Evolutionary conservation across 371 early-diverging fungal genomes (phyloP).

Genomic region (Funneliformis caledonium): DNA sequence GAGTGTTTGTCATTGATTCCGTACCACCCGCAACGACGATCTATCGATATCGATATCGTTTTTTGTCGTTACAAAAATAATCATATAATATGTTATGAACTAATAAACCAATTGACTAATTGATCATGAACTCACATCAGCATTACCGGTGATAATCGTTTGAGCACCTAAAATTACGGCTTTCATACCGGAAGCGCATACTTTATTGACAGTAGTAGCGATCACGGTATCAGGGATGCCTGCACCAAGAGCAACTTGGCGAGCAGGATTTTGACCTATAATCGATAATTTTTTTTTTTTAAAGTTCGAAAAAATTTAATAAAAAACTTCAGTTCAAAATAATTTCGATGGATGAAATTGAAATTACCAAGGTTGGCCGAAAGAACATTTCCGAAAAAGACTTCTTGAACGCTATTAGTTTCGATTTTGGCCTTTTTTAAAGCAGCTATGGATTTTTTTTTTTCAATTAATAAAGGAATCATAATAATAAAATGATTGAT

Average conservation of each 20-base stretch:
- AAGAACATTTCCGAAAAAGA: slow-evolving; percentile 88
- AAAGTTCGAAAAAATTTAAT: background rate
- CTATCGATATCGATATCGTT: background rate
- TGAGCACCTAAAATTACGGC: slow-evolving; percentile 87
- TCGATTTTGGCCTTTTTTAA: slow-evolving; percentile 71
- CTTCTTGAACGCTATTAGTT: slow-evolving; percentile 78
- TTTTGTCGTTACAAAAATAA: background rate
- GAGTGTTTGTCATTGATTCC: slow-evolving; percentile 97
- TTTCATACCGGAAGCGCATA: slow-evolving; percentile 98
- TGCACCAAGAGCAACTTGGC: slow-evolving; percentile 92
- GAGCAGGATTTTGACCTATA: slow-evolving; percentile 94
- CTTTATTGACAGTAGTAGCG: slow-evolving; percentile 96
- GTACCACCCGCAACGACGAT: slow-evolving; percentile 91
- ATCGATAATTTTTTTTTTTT: background rate
- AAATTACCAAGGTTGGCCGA: slow-evolving; percentile 65
- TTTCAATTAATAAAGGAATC: background rate
- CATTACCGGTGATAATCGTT: slow-evolving; percentile 61
- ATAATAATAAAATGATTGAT: background rate
- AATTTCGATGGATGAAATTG: background rate
- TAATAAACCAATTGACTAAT: background rate
- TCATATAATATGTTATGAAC: background rate
- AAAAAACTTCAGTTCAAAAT: background rate
- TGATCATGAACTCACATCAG: slow-evolving; percentile 36
- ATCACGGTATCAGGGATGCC: slow-evolving; percentile 76
- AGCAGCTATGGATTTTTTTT: slow-evolving; percentile 57